Base-by-base conservation (phyloP, 2,329 filamentous ascomycete species). In the Verticillium alfalfae region DNA sequence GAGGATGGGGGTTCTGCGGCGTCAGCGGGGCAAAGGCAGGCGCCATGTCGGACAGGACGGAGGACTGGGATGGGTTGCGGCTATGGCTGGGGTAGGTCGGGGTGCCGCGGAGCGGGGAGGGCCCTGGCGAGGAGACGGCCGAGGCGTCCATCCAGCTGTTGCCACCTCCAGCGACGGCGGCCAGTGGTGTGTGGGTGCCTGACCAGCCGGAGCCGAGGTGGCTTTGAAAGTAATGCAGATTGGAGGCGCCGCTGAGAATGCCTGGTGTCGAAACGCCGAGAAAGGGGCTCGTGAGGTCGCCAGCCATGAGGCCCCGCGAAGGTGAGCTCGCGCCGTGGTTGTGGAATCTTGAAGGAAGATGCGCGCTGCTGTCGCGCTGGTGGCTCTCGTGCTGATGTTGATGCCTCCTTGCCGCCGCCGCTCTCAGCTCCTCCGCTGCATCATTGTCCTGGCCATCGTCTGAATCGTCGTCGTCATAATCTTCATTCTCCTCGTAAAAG, bases 401-500 rank as follows among this genome's bases (percentile, higher is more conserved):
- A 18, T 59, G 26, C 10, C 57, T 41, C 57, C 36, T 39, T 22
- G 26, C 57, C 57, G 38, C 57, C 57, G 38, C 31, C 39, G 34
- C 57, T 49, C 57, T 58, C 57, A 58, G 22, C 16, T 77, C 76
- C n/a, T 75, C 75, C 1, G 73, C 73, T 2, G 72, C 74, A 3
- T 73, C 70, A 7, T 71, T 73, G 0, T 69, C 70, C 0, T 65
- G 70, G 0, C 75, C 73, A 2, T 78, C 77, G 3, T 76, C 78
- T 2, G 79, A 78, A 2, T 82, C 81, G 2, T 78, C 80, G 6
- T 76, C 75, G 10, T 76, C 75, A 10, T 81, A 81, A 13, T 87
- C 84, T 41, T 87, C 79, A 34, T 90, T 87, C 67, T 91, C 88
- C 69, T 97, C 95, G 79, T 99, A 99, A 72, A 99, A 99, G 70